These are phyloP conservation scores for Coprinopsis strossmayeri DNA, from an alignment of 768 basidiomycete genomes.

Conservation along the genomic window DNA sequence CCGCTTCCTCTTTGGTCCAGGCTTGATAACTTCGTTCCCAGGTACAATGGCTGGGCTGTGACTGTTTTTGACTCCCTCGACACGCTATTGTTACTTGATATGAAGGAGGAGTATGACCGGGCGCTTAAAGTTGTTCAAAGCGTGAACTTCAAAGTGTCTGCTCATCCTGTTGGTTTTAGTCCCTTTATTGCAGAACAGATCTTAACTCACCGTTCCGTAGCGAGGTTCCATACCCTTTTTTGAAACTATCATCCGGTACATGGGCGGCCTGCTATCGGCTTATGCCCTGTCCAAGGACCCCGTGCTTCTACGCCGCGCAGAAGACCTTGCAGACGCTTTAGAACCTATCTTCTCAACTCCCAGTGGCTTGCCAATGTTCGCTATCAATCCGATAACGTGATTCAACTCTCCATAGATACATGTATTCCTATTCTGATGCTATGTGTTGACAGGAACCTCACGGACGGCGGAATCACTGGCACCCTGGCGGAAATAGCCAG, in stretches of 20 bases:
- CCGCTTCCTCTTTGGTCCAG: background rate
- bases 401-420: conserved; percentile 14
- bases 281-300: conserved; percentile 67
- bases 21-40: conserved; percentile 17
- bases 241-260: conserved; percentile 85
- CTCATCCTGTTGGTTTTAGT: conserved; percentile 24
- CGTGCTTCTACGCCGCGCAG: conserved; percentile 60
- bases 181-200: background rate
- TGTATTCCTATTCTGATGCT: conserved; percentile 1
- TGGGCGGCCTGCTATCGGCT: conserved; percentile 82
- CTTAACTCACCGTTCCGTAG: background rate
- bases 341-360: conserved; percentile 66
- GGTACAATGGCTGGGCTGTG: conserved; percentile 79
- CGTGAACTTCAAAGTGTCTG: conserved; percentile 42
- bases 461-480: conserved; percentile 27
- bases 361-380: conserved; percentile 64
- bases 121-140: conserved; percentile 49
- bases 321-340: conserved; percentile 70
- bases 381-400: conserved; percentile 60
- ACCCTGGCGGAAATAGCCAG: conserved; percentile 77
- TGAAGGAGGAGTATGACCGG: conserved; percentile 61
- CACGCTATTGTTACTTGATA: conserved; percentile 77
- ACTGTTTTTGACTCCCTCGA: conserved; percentile 80
- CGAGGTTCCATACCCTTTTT: conserved; percentile 49
- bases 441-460: conserved; percentile 12